phyloP scores from a whole-genome alignment of 352 stramenopile species.

The Pythium guiyangense region DNA sequence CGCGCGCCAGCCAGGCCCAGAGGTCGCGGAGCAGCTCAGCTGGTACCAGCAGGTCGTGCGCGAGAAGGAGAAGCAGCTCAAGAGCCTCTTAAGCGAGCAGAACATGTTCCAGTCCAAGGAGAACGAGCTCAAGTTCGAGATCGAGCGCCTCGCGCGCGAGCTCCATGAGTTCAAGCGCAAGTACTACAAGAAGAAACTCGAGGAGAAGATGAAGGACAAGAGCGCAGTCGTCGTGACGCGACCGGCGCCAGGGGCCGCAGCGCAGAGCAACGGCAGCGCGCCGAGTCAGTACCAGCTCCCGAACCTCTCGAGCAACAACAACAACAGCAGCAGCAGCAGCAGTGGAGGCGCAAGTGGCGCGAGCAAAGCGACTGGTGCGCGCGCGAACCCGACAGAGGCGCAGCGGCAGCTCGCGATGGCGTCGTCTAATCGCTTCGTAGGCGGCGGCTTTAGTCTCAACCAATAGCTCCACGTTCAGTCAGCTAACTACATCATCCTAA shows the following conservation, averaged over 20 bases:
- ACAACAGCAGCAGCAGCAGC: no score
- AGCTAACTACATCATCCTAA: no score
- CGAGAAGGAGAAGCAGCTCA: conserved; percentile 96
- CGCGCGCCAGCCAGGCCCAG: conserved; percentile 89
- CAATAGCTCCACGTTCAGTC: no score
- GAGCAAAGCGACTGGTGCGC: not conserved
- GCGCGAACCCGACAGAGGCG: conserved; percentile 48
- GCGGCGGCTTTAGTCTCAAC: conserved; percentile 93
- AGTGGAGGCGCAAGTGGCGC: conserved; percentile 2
- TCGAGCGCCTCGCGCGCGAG: conserved; percentile 89
- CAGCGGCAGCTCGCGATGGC: conserved; percentile 85
- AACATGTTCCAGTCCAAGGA: conserved; percentile 96
- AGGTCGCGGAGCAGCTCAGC: conserved; percentile 94
- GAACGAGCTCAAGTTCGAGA: conserved; percentile 95
- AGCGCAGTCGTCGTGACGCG: conserved; percentile 26
- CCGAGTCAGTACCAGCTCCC: conserved; percentile 26
- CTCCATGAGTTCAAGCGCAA: conserved; percentile 94
- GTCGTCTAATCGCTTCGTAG: conserved; percentile 89
- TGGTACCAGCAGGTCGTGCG: conserved; percentile 94
- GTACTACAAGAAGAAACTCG: conserved; percentile 93
- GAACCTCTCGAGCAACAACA: conserved; percentile 33
- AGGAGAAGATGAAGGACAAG: conserved; percentile 79
- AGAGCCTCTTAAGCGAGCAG: conserved; percentile 94
- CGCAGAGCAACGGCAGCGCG: not conserved
- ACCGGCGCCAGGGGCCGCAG: conserved; percentile 4